These are phyloP conservation scores for Termitomyces sp. DNA, from an alignment of 768 basidiomycete genomes.

Conservation along the genomic window DNA sequence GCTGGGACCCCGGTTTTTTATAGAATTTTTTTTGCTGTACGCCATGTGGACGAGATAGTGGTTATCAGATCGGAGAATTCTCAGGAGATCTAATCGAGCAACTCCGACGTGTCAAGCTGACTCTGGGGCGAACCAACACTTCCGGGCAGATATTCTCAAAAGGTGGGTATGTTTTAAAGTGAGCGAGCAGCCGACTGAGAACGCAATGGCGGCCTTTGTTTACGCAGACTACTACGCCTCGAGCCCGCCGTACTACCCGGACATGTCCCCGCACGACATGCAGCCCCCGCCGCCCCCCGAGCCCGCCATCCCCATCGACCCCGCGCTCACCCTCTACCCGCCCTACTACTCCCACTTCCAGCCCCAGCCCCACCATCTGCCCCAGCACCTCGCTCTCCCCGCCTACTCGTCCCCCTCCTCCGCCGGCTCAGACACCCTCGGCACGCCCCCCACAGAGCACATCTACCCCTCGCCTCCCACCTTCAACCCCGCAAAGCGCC, in stretches of 20 bases:
- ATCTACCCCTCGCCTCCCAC: constrained; percentile 52
- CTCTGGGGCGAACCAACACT: no score
- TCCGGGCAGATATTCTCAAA: no score
- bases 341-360: constrained; percentile 62
- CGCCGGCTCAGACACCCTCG: constrained; percentile 73
- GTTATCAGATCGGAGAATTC: no score
- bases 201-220: constrained; percentile 23
- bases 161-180: no score
- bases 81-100: no score
- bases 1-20: no score
- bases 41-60: no score
- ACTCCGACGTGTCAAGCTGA: no score
- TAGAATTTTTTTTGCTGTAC: no score
- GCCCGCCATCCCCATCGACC: constrained; percentile 67
- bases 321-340: constrained; percentile 65
- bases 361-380: constrained; percentile 54
- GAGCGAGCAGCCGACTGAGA: no score
- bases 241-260: constrained; percentile 32
- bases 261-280: constrained; percentile 43
- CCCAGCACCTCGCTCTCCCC: constrained; percentile 55
- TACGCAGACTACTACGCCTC: constrained; percentile 25
- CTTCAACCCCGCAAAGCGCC: constrained; percentile 60
- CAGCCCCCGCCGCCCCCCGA: constrained; percentile 44
- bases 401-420: constrained; percentile 79
- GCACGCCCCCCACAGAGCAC: constrained; percentile 68